Conservation (phyloP, 2,329 filamentous ascomycete species). For the Albophoma yamanashiensis region DNA sequence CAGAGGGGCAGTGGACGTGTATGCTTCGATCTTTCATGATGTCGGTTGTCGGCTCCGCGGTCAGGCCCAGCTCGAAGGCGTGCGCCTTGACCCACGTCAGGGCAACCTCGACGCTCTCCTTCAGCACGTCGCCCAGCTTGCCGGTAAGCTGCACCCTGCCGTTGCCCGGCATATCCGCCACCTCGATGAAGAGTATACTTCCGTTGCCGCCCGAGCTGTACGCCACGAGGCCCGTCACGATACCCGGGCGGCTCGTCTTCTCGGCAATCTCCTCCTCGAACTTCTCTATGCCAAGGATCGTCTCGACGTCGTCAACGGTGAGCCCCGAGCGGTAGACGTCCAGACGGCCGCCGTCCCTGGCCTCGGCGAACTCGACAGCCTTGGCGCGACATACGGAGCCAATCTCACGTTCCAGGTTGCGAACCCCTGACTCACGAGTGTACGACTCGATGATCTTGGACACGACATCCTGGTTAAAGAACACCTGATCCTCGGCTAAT, state of each 20-base stretch:
- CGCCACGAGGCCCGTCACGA: conserved; percentile 92
- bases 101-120: conserved; percentile 93
- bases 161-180: conserved; percentile 90
- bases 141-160: conserved; percentile 91
- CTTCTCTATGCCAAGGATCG: conserved; percentile 83
- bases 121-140: conserved; percentile 91
- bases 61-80: conserved; percentile 80
- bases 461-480: conserved; percentile 71
- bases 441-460: conserved; percentile 95
- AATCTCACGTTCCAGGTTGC: conserved; percentile 91
- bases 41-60: conserved; percentile 69
- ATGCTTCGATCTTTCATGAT: conserved; percentile 94
- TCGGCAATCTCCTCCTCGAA: conserved; percentile 96
- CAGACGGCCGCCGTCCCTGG: conserved; percentile 61
- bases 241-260: conserved; percentile 70
- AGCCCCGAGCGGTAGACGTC: conserved; percentile 65
- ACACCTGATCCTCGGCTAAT: conserved; percentile 62
- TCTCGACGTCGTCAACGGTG: conserved; percentile 70
- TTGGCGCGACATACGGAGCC: conserved; percentile 90
- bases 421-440: conserved; percentile 91
- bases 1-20: conserved; percentile 91
- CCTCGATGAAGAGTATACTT: conserved; percentile 95
- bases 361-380: conserved; percentile 89
- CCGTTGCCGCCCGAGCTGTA: conserved; percentile 90
- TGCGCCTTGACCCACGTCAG: conserved; percentile 96